Conservation (phyloP, 768 basidiomycete species). For the Leucocoprinus birnbaumii region DNA sequence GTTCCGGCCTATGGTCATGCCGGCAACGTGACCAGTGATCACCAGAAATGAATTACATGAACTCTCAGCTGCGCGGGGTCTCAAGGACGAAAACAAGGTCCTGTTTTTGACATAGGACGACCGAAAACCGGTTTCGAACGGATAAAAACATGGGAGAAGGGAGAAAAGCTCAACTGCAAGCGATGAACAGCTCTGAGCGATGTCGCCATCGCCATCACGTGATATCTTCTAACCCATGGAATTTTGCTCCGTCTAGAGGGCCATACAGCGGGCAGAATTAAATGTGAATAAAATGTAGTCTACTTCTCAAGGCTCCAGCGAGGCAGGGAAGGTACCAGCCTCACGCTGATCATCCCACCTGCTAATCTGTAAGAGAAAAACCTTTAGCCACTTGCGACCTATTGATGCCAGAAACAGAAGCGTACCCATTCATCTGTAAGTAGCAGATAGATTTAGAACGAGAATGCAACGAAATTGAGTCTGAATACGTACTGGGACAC, state of each 20-base stretch:
- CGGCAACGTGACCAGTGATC: background rate
- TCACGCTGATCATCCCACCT: conserved; percentile 97
- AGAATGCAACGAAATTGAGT: background rate
- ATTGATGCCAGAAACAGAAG: background rate
- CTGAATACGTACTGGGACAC: conserved; percentile 87
- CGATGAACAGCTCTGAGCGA: background rate
- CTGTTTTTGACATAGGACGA: background rate
- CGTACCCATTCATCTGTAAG: conserved; percentile 87
- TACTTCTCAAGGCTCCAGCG: conserved; percentile 57
- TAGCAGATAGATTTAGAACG: conserved; percentile 8
- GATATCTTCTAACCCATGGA: background rate
- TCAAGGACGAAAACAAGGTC: too few species aligned
- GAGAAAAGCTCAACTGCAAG: background rate
- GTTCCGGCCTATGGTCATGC: conserved; percentile 8
- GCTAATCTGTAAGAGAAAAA: conserved; percentile 51
- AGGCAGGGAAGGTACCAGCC: conserved; percentile 87
- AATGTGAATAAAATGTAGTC: background rate
- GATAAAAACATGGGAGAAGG: too few species aligned
- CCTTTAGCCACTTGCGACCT: conserved; percentile 7
- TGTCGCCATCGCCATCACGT: conserved; percentile 18
- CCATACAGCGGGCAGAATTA: background rate
- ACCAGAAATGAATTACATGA: background rate
- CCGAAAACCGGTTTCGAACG: background rate
- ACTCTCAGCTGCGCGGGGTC: too few species aligned
- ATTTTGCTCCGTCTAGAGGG: background rate